Conservation (phyloP, 2,329 filamentous ascomycete species). For the Botrytis porri region DNA sequence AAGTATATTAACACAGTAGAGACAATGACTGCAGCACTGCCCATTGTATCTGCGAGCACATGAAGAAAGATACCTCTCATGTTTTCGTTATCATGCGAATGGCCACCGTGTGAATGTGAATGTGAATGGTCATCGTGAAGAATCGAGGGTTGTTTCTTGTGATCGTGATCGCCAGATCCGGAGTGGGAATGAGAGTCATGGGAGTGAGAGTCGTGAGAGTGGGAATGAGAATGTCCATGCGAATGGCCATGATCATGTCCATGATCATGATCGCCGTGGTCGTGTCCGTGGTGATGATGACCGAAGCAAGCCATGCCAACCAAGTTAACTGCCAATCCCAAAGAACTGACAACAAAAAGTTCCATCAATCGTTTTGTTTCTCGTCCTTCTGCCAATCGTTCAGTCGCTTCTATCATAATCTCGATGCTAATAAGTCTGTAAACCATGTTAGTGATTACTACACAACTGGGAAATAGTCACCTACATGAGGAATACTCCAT, state of each 20-base stretch:
- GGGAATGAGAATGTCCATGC: constrained; percentile 37
- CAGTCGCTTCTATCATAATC: constrained; percentile 91
- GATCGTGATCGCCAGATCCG: constrained; percentile 32
- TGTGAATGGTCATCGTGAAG: constrained; percentile 41
- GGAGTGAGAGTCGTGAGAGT: constrained; percentile 35
- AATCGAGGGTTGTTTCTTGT: constrained; percentile 22
- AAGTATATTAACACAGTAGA: constrained; percentile 86
- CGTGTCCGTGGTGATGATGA: constrained; percentile 43
- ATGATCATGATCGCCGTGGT: constrained; percentile 44
- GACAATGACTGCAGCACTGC: constrained; percentile 89
- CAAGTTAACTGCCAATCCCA: constrained; percentile 86
- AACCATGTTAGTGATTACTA: constrained; percentile 24
- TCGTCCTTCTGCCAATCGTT: constrained; percentile 78
- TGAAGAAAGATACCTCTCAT: constrained; percentile 98
- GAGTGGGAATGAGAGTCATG: constrained; percentile 27
- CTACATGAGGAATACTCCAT: constrained; percentile 89
- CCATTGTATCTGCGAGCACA: constrained; percentile 89
- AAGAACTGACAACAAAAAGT: constrained; percentile 80
- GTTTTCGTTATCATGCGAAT: constrained; percentile 83
- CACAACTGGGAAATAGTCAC: constrained; percentile 32
- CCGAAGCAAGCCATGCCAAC: constrained; percentile 65
- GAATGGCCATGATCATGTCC: constrained; percentile 35
- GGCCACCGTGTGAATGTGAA: constrained; percentile 25
- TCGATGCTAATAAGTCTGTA: constrained; percentile 87
- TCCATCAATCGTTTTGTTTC: constrained; percentile 83